These are phyloP conservation scores for Plasmodium knowlesi DNA, from an alignment of 169 alveolate genomes.

Conservation along the genomic window DNA sequence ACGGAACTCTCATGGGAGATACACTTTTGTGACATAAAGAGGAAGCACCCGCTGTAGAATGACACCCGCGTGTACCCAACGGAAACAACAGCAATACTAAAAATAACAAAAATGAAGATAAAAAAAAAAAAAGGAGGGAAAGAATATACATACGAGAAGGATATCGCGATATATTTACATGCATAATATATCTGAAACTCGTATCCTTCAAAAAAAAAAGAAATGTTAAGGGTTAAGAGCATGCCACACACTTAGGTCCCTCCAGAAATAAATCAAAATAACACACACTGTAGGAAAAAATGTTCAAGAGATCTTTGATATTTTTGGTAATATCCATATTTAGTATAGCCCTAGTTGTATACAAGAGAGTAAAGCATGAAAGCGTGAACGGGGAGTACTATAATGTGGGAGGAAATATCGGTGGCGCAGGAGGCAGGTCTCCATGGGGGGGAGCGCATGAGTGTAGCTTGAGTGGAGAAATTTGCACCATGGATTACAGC, in stretches of 20 bases:
- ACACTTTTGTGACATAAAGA: not conserved
- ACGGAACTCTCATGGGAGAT: not conserved
- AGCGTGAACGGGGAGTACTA: not conserved
- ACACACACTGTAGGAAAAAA: constrained; percentile 10
- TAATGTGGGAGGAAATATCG: not conserved
- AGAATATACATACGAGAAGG: not conserved
- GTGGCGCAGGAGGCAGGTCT: not conserved
- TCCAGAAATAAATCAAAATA: not conserved
- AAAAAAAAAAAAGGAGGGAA: not conserved
- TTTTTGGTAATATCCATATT: constrained; percentile 36
- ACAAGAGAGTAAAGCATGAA: constrained; percentile 8
- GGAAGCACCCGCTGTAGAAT: not conserved
- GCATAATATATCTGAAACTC: not conserved
- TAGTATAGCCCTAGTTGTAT: constrained; percentile 52
- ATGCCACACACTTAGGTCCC: not conserved
- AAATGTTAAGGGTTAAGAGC: not conserved
- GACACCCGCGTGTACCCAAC: not conserved
- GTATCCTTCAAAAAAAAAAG: not conserved
- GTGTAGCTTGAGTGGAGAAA: not conserved
- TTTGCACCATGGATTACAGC: not conserved
- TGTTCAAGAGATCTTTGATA: constrained; percentile 41
- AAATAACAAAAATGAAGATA: not conserved
- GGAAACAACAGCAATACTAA: not conserved
- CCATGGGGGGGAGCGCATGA: not conserved
- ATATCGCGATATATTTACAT: not conserved